phyloP scores from a whole-genome alignment of 2,329 filamentous ascomycete species.

The Amauroascus verrucosus region DNA sequence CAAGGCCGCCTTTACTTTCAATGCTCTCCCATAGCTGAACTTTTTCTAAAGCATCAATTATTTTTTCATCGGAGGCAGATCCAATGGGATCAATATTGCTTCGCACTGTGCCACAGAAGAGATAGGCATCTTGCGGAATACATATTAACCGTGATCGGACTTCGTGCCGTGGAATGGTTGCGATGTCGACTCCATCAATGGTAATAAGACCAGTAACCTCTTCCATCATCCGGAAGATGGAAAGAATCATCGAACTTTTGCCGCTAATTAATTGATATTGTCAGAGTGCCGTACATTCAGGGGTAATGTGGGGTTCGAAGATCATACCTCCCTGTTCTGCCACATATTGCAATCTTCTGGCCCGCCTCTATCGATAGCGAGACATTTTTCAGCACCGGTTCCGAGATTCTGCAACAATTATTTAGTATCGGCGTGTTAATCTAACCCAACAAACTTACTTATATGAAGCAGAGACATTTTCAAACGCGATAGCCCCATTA shows the following conservation, averaged over 20 bases:
- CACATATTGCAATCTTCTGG: conserved; percentile 17
- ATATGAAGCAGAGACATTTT: conserved; percentile 9
- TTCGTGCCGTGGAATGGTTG: conserved; percentile 2
- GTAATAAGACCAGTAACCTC: neutral
- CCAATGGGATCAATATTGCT: conserved; percentile 8
- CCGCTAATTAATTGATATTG: conserved; percentile 1
- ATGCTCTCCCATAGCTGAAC: conserved; percentile 4
- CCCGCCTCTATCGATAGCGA: conserved; percentile 9
- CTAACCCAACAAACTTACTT: neutral
- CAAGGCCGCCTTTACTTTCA: conserved; percentile 4
- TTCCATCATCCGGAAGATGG: conserved; percentile 9
- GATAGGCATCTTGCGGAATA: conserved; percentile 15
- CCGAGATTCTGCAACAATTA: too few species aligned
- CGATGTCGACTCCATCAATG: conserved; percentile 13
- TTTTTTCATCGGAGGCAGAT: neutral
- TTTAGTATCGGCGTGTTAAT: too few species aligned
- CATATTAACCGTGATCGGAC: conserved; percentile 14
- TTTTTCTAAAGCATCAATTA: conserved; percentile 1
- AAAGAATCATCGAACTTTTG: conserved; percentile 9
- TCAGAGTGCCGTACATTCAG: too few species aligned
- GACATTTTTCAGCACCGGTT: conserved; percentile 4
- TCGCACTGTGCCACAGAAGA: conserved; percentile 8
- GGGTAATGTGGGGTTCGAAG: too few species aligned
- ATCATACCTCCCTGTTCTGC: conserved; percentile 12
- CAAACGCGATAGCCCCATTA: conserved; percentile 5